Base-by-base conservation (phyloP, 495 filamentous ascomycete species). In the Glonium stellatum region DNA sequence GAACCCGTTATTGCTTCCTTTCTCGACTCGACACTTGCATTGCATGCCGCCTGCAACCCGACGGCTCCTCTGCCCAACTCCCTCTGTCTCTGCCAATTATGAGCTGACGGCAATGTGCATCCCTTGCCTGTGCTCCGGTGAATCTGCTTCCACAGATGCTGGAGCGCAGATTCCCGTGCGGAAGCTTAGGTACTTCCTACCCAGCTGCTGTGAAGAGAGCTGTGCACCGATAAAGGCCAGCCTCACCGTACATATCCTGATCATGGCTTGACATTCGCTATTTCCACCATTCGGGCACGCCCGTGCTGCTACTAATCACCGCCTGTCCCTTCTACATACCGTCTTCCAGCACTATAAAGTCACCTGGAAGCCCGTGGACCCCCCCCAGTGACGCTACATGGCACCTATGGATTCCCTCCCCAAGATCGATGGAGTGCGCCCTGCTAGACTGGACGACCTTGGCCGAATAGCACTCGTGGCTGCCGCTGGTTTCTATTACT, bases 401-500 rank as follows among this genome's bases (percentile, higher is more conserved):
- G 35, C 57, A 21, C 27, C 6, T 31, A 37, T 46, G 22, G 47
- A 59, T 13, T 35, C 42, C 42, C 27, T 59, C 15, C 55, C 54
- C n/a, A 23, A 54, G 11, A 55, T 66, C 36, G 55, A 62, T 52
- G 15, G 37, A n/a, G 21, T 66, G 3, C 59, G 63, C 15, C 56
- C 62, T n/a, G 63, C 63, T 6, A 66, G 54, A 12, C 25, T 60
- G 9, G 35, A 55, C 0, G 63, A 66, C 19, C 23, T 66, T 51
- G 25, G 48, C 18, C 63, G 63, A 42, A 62, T 66, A 25, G 63
- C 63, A 12, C 49, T 55, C 4, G 59, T 66, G 3, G 63, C 63
- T 4, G 63, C 63, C 5, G 63, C 63, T 0, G 63, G 63, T 21
- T 66, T 66, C 46, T 66, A 41, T 46, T 49, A 44, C n/a, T 66